Conservation (phyloP, 805 yeast species). For the Cyberlindnera xylosilytica region DNA sequence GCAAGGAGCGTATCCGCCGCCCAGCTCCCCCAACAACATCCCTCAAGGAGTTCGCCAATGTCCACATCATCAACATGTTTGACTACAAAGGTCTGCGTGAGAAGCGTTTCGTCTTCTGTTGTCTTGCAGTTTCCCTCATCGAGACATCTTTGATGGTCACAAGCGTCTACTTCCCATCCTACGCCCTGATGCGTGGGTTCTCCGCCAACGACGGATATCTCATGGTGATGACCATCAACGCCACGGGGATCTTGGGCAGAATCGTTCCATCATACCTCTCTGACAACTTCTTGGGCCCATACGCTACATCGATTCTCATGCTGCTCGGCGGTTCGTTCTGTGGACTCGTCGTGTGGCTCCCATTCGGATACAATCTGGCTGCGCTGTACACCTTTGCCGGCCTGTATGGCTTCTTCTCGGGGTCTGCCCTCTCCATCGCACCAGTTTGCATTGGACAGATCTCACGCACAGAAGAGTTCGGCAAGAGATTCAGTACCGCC, state of each 20-base stretch:
- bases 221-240: constrained; percentile 43
- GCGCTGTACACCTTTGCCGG: constrained; percentile 43
- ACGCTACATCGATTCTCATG: constrained; percentile 44
- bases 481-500: constrained; percentile 52
- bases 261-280: constrained; percentile 40
- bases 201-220: constrained; percentile 42
- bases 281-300: constrained; percentile 45
- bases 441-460: constrained; percentile 61
- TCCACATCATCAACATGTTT: constrained; percentile 18
- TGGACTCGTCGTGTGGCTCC: constrained; percentile 39
- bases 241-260: constrained; percentile 44
- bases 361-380: constrained; percentile 33
- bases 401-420: constrained; percentile 50
- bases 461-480: constrained; percentile 49
- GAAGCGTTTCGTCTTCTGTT: constrained; percentile 38
- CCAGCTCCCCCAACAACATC: constrained; percentile 1
- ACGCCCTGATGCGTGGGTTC: constrained; percentile 46
- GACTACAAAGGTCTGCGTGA: constrained; percentile 41
- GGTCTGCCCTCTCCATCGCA: constrained; percentile 50
- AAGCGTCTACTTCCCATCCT: constrained; percentile 49
- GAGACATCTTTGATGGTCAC: constrained; percentile 32
- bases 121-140: constrained; percentile 40
- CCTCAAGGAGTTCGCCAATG: constrained; percentile 8
- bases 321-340: constrained; percentile 29
- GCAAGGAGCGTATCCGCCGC: constrained; percentile 32